A percentile compares a stretch with the other conserved stretches of the same genome.
Conservation (phyloP, 1,284 basidiomycete genomes). For the Schizophyllum amplum region DNA sequence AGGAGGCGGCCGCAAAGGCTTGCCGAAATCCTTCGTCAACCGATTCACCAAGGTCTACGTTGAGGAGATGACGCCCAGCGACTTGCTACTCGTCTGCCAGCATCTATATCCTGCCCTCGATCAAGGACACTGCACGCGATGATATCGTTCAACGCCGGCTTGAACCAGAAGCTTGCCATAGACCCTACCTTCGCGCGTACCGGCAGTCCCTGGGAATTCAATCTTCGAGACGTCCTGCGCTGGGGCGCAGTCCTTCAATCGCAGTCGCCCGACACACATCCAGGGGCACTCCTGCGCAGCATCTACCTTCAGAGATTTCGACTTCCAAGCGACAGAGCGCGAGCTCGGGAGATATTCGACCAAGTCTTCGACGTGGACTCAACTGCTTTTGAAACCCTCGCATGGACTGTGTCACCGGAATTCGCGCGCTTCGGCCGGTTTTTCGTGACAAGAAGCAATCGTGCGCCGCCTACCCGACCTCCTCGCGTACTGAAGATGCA, state of each 20-base stretch:
- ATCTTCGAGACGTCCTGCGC: constrained; percentile 89
- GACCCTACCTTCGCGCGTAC: constrained; percentile 70
- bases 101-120: constrained; percentile 66
- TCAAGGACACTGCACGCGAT: constrained; percentile 56
- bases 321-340: constrained; percentile 53
- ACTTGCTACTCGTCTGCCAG: constrained; percentile 76
- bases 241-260: constrained; percentile 65
- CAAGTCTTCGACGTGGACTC: constrained; percentile 42
- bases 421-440: constrained; percentile 70
- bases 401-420: constrained; percentile 43
- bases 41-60: constrained; percentile 97
- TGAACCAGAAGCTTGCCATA: constrained; percentile 67
- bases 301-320: constrained; percentile 89
- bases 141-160: constrained; percentile 76
- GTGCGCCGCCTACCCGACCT: constrained; percentile 29
- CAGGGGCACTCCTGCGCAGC: constrained; percentile 57
- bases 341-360: constrained; percentile 58
- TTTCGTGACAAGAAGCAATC: constrained; percentile 38
- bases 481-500: constrained; percentile 55
- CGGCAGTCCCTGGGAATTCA: constrained; percentile 98
- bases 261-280: constrained; percentile 34
- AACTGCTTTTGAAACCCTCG: constrained; percentile 30
- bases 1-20: constrained; percentile 94
- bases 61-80: constrained; percentile 76
- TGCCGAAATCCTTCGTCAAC: constrained; percentile 97